These are phyloP conservation scores for Acanthamoeba lugdunensis DNA, from an alignment of 208 protist genomes.

Conservation along the genomic window DNA sequence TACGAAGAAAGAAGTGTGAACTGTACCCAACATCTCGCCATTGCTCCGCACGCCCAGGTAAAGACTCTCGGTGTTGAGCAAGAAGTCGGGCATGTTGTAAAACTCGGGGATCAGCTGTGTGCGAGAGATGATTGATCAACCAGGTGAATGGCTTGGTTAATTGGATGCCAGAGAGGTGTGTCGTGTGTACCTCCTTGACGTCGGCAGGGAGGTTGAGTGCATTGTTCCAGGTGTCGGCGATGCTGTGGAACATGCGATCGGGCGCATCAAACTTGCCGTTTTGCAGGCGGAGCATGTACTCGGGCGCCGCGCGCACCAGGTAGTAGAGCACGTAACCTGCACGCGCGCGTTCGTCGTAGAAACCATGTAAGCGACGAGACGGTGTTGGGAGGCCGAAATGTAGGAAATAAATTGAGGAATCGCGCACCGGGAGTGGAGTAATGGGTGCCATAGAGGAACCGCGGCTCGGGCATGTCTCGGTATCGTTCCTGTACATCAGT, in stretches of 20 bases:
- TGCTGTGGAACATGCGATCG: constrained; percentile 92
- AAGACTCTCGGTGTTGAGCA: constrained; percentile 83
- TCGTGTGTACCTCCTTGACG: constrained; percentile 90
- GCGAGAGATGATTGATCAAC: neutral
- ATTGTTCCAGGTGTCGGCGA: constrained; percentile 89
- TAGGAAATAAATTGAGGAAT: neutral
- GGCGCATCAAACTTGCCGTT: constrained; percentile 93
- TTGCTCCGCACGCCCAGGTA: constrained; percentile 81
- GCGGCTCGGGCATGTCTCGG: constrained; percentile 83
- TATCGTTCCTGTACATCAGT: constrained; percentile 75
- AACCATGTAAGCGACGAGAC: too few relatives aligned
- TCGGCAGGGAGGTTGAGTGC: constrained; percentile 86
- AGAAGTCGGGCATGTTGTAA: constrained; percentile 84
- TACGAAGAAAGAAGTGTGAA: neutral
- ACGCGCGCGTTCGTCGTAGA: too few relatives aligned
- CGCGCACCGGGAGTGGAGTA: constrained; percentile 91
- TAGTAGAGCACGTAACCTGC: constrained; percentile 93
- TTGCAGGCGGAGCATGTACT: constrained; percentile 91
- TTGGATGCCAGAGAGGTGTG: neutral
- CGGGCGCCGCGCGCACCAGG: constrained; percentile 90
- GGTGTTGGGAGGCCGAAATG: too few relatives aligned
- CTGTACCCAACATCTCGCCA: constrained; percentile 13
- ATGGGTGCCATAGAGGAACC: constrained; percentile 94
- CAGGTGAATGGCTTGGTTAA: neutral
- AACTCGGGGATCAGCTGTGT: constrained; percentile 92